Base-by-base conservation (phyloP, 1,284 basidiomycete species). In the Grifola frondosa region DNA sequence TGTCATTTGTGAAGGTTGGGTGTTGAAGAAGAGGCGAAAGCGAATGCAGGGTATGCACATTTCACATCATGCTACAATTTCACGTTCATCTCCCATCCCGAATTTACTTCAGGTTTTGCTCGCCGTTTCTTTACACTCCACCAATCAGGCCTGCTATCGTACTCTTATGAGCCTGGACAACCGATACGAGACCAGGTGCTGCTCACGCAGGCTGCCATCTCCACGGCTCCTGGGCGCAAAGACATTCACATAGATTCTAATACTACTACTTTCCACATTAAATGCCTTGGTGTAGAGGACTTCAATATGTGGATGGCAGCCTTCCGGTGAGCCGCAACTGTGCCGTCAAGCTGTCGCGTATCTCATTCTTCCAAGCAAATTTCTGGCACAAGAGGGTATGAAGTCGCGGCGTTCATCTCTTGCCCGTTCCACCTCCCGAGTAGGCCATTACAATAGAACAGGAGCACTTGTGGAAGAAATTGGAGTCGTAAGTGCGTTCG, bases 21-120 rank as follows among this genome's bases (percentile, higher is more conserved):
- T 89, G 3, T 70, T 91, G 48, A 91, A 91, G 70, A 91, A 91
- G 65, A 73, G 87, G 52, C 70, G 85, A 53, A 89, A 87, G 72
- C 88, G 80, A 67, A 82, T 91, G 82, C 89, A 91, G 70, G 89
- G 89, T 81, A 56, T 42, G 64, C 35, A 30, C 19, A 12, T 22
- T n/a, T 29, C 37, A 9, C 23, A 30, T 44, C 20, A 30, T 32
- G 24, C 20, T 30, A 32, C 23, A 38, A 29, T 44, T 24, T 21
- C 30, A 24, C 7, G 11, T 29, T 25, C 17, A 19, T 13, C 25
- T 21, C 13, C 21, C 11, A 15, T 23, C 24, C 38, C 42, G 11
- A 24, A 19, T 25, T 31, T 15, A 11, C 23, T 13, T 13, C 61
- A 91, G 88, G 88, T n/a, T 91, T 88, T 63, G 88, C 88, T 11